A percentile compares a stretch with the other conserved stretches of the same genome.
These are phyloP conservation scores for Backusella westeae DNA, from an alignment of 192 early-diverging fungal species.

Conservation along the genomic window DNA sequence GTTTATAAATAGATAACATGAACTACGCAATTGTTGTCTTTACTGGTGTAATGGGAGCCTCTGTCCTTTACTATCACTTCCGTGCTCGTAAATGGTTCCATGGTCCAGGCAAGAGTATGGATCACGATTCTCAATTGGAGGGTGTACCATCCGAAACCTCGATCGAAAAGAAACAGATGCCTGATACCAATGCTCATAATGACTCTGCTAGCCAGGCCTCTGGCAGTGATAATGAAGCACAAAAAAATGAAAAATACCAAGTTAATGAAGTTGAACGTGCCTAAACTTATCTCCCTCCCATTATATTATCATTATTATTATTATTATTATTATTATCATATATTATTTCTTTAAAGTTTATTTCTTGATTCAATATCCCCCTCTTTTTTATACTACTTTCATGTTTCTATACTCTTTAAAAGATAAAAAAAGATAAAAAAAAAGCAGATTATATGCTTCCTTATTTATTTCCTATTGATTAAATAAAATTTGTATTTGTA, in stretches of 20 bases:
- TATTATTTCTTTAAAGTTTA: constrained; percentile 1
- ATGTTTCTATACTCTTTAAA: neutral
- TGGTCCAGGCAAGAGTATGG: constrained; percentile 17
- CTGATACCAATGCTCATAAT: neutral
- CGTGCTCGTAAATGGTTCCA: constrained; percentile 47
- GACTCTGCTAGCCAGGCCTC: neutral
- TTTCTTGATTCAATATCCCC: neutral
- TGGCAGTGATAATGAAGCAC: neutral
- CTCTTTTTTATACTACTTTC: neutral
- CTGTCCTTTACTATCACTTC: constrained; percentile 38
- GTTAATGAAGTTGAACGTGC: constrained; percentile 2
- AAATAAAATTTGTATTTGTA: constrained; percentile 7
- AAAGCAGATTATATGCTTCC: neutral
- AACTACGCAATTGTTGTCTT: constrained; percentile 45
- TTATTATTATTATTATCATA: neutral
- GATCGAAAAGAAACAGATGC: neutral
- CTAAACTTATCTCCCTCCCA: neutral
- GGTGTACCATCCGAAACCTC: neutral
- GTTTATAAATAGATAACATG: constrained; percentile 30
- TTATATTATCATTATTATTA: neutral
- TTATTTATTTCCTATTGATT: neutral
- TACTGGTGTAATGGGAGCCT: constrained; percentile 36
- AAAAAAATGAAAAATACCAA: neutral
- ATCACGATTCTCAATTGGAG: constrained; percentile 4
- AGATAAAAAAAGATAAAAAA: neutral